Evolutionary conservation across 345 rosid genomes (phyloP), one percentile per base, ranked within the genome.

Genomic region (Aquilaria malaccensis): DNA sequence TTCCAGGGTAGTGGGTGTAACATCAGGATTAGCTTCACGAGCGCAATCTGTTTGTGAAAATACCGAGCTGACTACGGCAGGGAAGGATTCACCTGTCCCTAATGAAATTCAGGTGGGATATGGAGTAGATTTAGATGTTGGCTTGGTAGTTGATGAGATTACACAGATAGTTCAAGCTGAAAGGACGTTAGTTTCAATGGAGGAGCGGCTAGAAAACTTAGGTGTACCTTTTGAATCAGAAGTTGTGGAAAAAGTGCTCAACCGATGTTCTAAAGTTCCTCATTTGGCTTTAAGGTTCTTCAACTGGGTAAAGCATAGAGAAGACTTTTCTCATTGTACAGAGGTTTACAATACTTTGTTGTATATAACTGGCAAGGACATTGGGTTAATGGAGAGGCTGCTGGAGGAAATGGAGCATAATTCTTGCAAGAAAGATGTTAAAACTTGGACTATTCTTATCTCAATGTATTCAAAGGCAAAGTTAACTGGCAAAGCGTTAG

Each of bases 201-300:
- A 86, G 73, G 84, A 84, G 55, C 76, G 71, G 70, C 69, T 91
- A 47, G 85, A 77, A 64, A 76, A 74, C 4, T 47, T 73, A 31
- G 77, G 74, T 58, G 62, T 74, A 63, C 73, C 13, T 53, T 77
- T 81, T 67, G 85, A 83, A 7, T 70, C 80, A 3, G 82, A 79
- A 45, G 67, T 81, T 41, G 96, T 88, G 11, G 98, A 83, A 46
- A 88, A 77, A 50, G 98, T 91, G 12, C 73, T 91, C 55, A 84
- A 88, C 59, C 75, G 91, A 66, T 88, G 95, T 78, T 84, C 80
- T 45, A 81, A 86, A 73, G 86, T 83, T 75, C 92, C 98, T 15
- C 88, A 80, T 69, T 76, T 79, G 55, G 96, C 91, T 67, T 62
- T 75, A 33, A 77, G 87, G 70, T 86, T 88, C 78, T 86, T 86